Base-by-base conservation (phyloP, 2,329 filamentous ascomycete genomes). In the Dothidotthia symphoricarpi region DNA sequence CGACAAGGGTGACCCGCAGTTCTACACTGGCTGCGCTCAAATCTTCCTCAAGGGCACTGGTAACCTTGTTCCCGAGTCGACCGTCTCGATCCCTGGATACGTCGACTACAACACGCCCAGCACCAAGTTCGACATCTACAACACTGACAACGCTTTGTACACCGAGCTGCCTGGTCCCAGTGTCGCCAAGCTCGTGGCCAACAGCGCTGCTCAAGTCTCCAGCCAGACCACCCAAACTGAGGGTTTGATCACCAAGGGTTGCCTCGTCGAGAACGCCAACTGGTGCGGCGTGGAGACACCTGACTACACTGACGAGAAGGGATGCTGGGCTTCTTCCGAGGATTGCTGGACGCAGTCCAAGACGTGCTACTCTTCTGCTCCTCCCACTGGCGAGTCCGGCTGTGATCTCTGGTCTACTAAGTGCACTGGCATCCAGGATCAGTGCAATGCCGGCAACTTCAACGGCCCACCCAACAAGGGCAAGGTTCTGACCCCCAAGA, bases 11-110 rank as follows among this genome's bases (percentile, higher is more conserved):
- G 60, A 64, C 36, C 64, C 85, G n/a, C 84, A 89, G 63, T 86
- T 86, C 67, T 89, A 85, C 61, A 70, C 77, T 34, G 81, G 82
- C 34, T 89, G 85, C 61, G 83, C 82, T 1, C 85, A 89, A 64
- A 71, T 88, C 47, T 85, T 78, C 57, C 64, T 89, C 31, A 55
- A 78, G 19, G 74, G 74, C 31, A 60, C 65, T 1, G 75, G 70
- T 6, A 63, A 70, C 33, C 67, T 78, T 0, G 61, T 71, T 1
- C 67, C 78, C 6, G 59, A 61, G 34, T 77, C 79, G 0, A 76
- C 73, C 3, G 81, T 83, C 40, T 74, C 70, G 35, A 88, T 88
- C 43, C 85, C 84, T 0, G 83, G 83, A 6, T 75, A 86, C 51
- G 74, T 86, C 36, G 62, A 73, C 34, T 64, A 71, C 11, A 69